These are phyloP conservation scores for Saccharomycopsis fermentans DNA, from an alignment of 805 yeast genomes.

Conservation along the genomic window DNA sequence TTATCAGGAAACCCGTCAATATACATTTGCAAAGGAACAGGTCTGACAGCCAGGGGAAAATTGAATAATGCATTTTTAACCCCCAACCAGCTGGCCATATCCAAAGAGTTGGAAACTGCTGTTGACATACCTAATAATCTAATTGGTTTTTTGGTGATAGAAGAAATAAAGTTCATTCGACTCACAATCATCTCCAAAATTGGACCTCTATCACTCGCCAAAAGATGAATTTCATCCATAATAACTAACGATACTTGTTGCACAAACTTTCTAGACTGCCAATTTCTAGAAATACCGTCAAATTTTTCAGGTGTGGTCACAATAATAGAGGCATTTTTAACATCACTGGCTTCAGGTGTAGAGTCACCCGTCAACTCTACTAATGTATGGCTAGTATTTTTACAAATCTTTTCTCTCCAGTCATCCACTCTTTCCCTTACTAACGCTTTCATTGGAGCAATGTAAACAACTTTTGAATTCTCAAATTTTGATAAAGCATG, in stretches of 20 bases:
- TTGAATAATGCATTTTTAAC: slow-evolving; percentile 67
- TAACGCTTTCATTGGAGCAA: slow-evolving; percentile 85
- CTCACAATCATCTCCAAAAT: slow-evolving; percentile 84
- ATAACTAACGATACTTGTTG: slow-evolving; percentile 65
- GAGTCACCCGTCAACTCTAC: slow-evolving; percentile 83
- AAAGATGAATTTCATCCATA: slow-evolving; percentile 78
- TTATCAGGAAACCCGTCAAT: slow-evolving; percentile 82
- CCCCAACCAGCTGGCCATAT: slow-evolving; percentile 79
- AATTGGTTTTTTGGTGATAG: slow-evolving; percentile 49
- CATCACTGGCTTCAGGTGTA: slow-evolving; percentile 57
- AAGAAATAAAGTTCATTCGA: slow-evolving; percentile 65
- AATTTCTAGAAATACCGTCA: slow-evolving; percentile 79
- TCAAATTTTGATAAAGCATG: slow-evolving; percentile 83
- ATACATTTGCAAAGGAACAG: slow-evolving; percentile 79
- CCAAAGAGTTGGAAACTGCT: slow-evolving; percentile 78
- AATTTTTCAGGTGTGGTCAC: slow-evolving; percentile 82
- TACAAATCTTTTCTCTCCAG: slow-evolving; percentile 50
- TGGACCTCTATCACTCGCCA: slow-evolving; percentile 82
- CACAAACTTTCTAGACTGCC: slow-evolving; percentile 72
- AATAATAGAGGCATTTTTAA: slow-evolving; percentile 61
- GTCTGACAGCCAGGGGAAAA: slow-evolving; percentile 74
- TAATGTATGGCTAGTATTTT: slow-evolving; percentile 39
- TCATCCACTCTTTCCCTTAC: slow-evolving; percentile 79
- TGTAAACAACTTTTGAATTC: slow-evolving; percentile 68
- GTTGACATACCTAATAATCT: slow-evolving; percentile 72